Base-by-base conservation (phyloP, 306 rosid genomes). In the Datisca glomerata region DNA sequence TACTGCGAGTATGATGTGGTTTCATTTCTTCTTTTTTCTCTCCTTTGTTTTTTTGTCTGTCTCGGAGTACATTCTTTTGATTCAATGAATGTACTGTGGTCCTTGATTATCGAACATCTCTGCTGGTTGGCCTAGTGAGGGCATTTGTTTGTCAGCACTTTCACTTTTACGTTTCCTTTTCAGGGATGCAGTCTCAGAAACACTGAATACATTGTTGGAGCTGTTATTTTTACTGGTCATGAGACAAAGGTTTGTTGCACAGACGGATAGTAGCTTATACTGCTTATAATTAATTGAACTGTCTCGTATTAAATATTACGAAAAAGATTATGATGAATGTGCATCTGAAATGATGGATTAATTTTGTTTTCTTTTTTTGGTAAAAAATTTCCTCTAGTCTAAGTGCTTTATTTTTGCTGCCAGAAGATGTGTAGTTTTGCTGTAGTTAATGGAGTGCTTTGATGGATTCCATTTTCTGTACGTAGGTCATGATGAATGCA, bases 131-230 rank as follows among this genome's bases (percentile, higher is more conserved):
- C 16, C 22, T 61, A 53, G 11, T 21, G 42, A 43, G 18, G 48
- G 17, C 42, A 31, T 32, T 72, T 58, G 43, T 45, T 32, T 41
- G 12, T 43, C 45, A 59, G 49, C 32, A 24, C 31, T 12, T 18
- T 34, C 51, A 28, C 28, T 61, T 31, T 31, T 31, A 8, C 12
- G 9, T 31, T 53, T 40, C 39, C 4, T 53, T 64, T 65, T 49
- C 84, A 89, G 98, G 98, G 98, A 15, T 89, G 98, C 77, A 89
- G 93, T 67, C 98, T 89, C 57, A 77, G 93, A 71, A 89, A 89
- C 70, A 89, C 98, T 2, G 91, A 84, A 42, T 80, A 83, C 71
- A 61, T 89, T 68, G 95, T 89, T 56, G 95, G 72, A 43, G 79
- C 72, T 61, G 98, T 84, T 61, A 65, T 89, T 66, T 89, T 89